Base-by-base conservation (phyloP, 495 filamentous ascomycete species). In the Aspergillus sclerotiicarbonarius region DNA sequence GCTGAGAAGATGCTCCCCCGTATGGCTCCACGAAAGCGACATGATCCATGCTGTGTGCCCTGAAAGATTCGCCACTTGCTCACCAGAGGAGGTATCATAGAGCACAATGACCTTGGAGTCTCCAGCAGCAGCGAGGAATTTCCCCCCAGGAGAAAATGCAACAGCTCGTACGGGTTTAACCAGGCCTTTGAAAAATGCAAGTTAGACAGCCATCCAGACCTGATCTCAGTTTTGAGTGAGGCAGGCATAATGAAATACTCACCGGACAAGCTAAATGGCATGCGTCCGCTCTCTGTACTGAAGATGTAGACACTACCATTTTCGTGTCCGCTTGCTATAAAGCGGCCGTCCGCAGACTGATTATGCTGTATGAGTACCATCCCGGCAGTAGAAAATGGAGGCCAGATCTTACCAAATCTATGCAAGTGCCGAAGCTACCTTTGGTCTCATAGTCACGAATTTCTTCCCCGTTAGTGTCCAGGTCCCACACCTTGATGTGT, bases 291-390 rank as follows among this genome's bases (percentile, higher is more conserved):
- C 64, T 90, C 86, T 65, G 96, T 96, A 71, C 87, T 91, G 77
- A 97, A 98, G 37, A 98, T 86, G 66, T 96, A 96, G 51, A 98
- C 83, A n/a, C 84, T 86, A 21, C 94, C 94, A 68, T 90, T 96
- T 70, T 96, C 86, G 71, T 98, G 95, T 0, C 94, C 94, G 56
- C 87, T 92, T 8, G 93, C 94, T 48, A 92, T 91, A 64, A 93
- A 85, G 56, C 82, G 84, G 52, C 92, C 93, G 71, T 98, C 88
- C 30, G 80, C 57, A 51, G 85, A 88, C 85, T 88, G 56, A 31
- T 49, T 8, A 31, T 16, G 41, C 10, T 16, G 31, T 43, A 21
- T 58, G 5, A 63, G 65, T 15, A 64, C 53, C 18, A 47, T 16
- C 25, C 9, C n/a, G 57, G 18, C 7, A 33, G 51, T n/a, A 63